These are phyloP conservation scores for Pseudogymnoascus sp. DNA, from an alignment of 2,329 filamentous ascomycete species.

Conservation along the genomic window DNA sequence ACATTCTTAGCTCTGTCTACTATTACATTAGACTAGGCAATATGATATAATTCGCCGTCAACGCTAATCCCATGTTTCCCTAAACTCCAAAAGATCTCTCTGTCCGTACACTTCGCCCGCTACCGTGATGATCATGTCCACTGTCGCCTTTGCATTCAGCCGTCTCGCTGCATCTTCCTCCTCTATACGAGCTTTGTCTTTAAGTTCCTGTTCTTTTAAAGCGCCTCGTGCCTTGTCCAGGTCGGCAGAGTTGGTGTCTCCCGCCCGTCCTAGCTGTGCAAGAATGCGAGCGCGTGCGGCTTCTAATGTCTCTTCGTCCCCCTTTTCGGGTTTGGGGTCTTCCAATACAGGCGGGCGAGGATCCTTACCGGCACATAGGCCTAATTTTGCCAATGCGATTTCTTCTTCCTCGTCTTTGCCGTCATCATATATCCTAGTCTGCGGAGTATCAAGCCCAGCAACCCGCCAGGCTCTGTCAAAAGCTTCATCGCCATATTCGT, in stretches of 20 bases:
- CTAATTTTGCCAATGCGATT: neutral
- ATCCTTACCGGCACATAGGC: neutral
- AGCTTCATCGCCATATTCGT: slow-evolving; percentile 25
- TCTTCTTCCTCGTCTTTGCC: neutral
- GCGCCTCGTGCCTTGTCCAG: neutral
- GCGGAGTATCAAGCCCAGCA: neutral
- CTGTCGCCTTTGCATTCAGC: slow-evolving; percentile 52
- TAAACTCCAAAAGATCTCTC: slow-evolving; percentile 70
- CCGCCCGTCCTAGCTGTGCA: neutral
- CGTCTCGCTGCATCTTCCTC: slow-evolving; percentile 13
- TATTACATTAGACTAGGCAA: slow-evolving; percentile 10
- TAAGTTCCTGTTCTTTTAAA: slow-evolving; percentile 26
- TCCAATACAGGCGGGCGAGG: neutral
- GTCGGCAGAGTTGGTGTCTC: neutral
- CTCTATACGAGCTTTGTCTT: neutral
- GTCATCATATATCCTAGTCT: neutral
- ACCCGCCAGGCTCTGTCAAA: neutral
- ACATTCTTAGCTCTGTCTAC: neutral
- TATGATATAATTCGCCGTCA: neutral
- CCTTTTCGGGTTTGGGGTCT: neutral
- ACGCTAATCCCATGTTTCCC: slow-evolving; percentile 43
- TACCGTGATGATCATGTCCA: slow-evolving; percentile 88
- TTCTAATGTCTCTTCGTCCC: neutral
- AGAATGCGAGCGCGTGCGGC: neutral
- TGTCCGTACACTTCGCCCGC: slow-evolving; percentile 87